These are phyloP conservation scores for Mortierella sp. DNA, from an alignment of 371 early-diverging fungal species.

Conservation along the genomic window DNA sequence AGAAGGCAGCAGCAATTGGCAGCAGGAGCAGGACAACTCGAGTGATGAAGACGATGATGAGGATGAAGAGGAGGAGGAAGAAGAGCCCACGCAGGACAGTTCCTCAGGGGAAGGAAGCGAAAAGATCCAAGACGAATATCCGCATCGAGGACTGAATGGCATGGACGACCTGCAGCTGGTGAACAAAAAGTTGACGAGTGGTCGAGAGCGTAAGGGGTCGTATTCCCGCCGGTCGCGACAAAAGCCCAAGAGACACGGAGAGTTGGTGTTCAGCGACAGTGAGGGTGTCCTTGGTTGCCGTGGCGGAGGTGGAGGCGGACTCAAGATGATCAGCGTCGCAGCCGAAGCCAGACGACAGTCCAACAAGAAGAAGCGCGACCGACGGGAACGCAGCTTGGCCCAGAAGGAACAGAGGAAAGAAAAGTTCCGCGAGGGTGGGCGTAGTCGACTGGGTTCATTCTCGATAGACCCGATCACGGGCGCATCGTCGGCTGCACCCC, in stretches of 20 bases:
- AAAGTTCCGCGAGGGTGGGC: conserved; percentile 26
- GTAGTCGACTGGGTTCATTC: conserved; percentile 33
- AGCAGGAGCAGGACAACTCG: conserved; percentile 18
- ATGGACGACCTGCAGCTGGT: conserved; percentile 22
- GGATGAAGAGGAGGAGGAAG: conserved; percentile 24
- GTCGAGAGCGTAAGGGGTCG: conserved; percentile 13
- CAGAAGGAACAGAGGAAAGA: conserved; percentile 26
- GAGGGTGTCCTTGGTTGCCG: conserved; percentile 32
- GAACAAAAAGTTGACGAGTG: conserved; percentile 10
- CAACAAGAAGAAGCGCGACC: conserved; percentile 14
- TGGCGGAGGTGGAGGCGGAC: conserved; percentile 49
- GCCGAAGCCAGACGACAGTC: conserved; percentile 12
- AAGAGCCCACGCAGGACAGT: conserved; percentile 12
- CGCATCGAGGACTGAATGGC: conserved; percentile 13
- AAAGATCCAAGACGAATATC: neutral
- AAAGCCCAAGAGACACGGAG: conserved; percentile 16
- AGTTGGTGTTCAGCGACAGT: conserved; percentile 25
- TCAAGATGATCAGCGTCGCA: conserved; percentile 28
- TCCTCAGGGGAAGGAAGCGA: neutral
- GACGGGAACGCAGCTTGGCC: conserved; percentile 18
- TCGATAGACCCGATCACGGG: conserved; percentile 31
- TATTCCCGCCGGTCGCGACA: conserved; percentile 21
- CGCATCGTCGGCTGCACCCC: neutral
- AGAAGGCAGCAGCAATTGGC: conserved; percentile 4
- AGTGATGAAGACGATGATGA: conserved; percentile 32